Evolutionary conservation across 768 basidiomycete genomes (phyloP).

Genomic region (Hemileccinum rubropunctum): DNA sequence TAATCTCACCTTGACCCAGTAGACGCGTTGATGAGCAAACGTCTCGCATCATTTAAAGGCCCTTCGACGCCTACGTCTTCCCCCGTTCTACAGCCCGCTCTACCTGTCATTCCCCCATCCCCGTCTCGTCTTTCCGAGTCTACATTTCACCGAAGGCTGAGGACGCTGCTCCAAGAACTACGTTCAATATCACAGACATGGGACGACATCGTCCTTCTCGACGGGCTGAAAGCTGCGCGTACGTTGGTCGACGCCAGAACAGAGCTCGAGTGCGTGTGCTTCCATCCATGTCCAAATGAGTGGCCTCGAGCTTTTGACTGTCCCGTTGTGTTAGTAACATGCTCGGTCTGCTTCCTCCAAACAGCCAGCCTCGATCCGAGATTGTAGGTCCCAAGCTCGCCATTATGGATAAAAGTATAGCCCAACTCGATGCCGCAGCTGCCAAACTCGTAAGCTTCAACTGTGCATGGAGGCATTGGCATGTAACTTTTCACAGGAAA

Average conservation of each 20-base stretch:
- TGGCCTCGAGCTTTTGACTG: not conserved
- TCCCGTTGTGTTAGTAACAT: slow-evolving; percentile 53
- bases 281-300: not conserved
- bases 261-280: slow-evolving; percentile 71
- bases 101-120: slow-evolving; percentile 39
- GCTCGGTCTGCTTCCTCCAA: slow-evolving; percentile 49
- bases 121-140: slow-evolving; percentile 53
- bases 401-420: slow-evolving; percentile 64
- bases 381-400: slow-evolving; percentile 65
- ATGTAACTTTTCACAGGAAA: slow-evolving; percentile 46
- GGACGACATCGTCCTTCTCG: slow-evolving; percentile 78
- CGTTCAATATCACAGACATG: slow-evolving; percentile 63
- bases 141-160: slow-evolving; percentile 77
- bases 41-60: slow-evolving; percentile 75
- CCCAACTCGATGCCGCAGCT: slow-evolving; percentile 55
- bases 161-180: slow-evolving; percentile 66
- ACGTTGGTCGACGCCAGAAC: slow-evolving; percentile 76
- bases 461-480: not conserved
- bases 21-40: slow-evolving; percentile 42
- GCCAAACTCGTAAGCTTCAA: slow-evolving; percentile 58
- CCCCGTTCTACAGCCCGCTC: slow-evolving; percentile 48
- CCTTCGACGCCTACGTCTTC: slow-evolving; percentile 74
- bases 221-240: slow-evolving; percentile 75
- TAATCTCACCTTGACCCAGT: slow-evolving; percentile 10
- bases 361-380: slow-evolving; percentile 52